A percentile compares a stretch with the other conserved stretches of the same genome.
phyloP scores from a whole-genome alignment of 2,329 filamentous ascomycete genomes.

The Elsinoe batatas region DNA sequence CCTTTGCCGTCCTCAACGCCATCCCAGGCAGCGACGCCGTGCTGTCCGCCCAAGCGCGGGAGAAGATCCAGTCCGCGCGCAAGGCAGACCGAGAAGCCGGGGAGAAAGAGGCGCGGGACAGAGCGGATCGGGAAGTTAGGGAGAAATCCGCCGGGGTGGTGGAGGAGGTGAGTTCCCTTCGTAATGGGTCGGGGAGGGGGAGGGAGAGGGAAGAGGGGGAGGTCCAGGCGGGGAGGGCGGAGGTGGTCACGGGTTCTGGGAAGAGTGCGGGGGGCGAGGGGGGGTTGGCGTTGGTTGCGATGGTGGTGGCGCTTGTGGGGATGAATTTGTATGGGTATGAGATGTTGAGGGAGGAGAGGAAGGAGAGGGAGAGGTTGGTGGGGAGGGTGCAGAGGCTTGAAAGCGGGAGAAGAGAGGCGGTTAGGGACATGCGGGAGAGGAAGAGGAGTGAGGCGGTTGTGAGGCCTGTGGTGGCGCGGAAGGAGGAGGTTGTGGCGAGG shows the following conservation, averaged over 20 bases:
- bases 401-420: not conserved
- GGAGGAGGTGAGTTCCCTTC: not conserved
- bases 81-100: not conserved
- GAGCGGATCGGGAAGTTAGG: not conserved
- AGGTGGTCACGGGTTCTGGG: not conserved
- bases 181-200: not conserved
- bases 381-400: conserved; percentile 8
- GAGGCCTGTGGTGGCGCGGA: not conserved
- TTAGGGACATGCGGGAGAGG: not conserved
- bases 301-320: conserved; percentile 1
- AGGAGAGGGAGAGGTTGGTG: conserved; percentile 4
- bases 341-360: conserved; percentile 10
- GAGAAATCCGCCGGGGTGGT: not conserved
- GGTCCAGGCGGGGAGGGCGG: not conserved
- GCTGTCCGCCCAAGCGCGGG: not conserved
- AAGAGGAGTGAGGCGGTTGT: not conserved
- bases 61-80: not conserved
- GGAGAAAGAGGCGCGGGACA: not conserved
- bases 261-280: not conserved
- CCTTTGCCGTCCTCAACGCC: conserved; percentile 4
- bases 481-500: not conserved
- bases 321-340: conserved; percentile 11
- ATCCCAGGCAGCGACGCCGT: not conserved
- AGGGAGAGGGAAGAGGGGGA: no score
- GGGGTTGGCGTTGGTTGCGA: not conserved